These are phyloP conservation scores for Populus deltoides DNA, from an alignment of 345 rosid species.

Conservation along the genomic window DNA sequence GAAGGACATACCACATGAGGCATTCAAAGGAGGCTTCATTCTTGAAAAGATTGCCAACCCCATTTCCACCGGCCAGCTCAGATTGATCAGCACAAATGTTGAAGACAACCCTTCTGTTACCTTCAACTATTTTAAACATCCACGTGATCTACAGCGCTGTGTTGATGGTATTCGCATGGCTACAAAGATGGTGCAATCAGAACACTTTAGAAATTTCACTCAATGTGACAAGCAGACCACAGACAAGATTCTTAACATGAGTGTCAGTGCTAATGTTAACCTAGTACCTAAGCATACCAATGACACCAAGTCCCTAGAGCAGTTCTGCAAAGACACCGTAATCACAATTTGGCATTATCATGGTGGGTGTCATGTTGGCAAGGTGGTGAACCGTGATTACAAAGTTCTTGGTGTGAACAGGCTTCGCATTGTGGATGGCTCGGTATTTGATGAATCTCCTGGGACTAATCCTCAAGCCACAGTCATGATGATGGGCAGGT, in stretches of 20 bases:
- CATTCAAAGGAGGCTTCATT: slow-evolving; percentile 90
- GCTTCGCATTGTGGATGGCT: slow-evolving; percentile 85
- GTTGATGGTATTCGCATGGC: slow-evolving; percentile 65
- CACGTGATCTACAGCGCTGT: slow-evolving; percentile 63
- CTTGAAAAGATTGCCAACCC: slow-evolving; percentile 80
- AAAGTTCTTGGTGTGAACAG: slow-evolving; percentile 62
- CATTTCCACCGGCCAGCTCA: slow-evolving; percentile 65
- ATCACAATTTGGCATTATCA: slow-evolving; percentile 98
- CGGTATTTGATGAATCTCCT: slow-evolving; percentile 70
- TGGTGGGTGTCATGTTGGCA: slow-evolving; percentile 86
- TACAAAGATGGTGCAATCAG: slow-evolving; percentile 58
- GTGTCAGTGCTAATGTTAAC: slow-evolving; percentile 75
- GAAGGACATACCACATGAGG: slow-evolving; percentile 61
- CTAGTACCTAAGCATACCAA: slow-evolving; percentile 66
- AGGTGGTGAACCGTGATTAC: slow-evolving; percentile 55
- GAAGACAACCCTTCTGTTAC: slow-evolving; percentile 82
- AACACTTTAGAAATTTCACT: slow-evolving; percentile 59
- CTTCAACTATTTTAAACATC: slow-evolving; percentile 89
- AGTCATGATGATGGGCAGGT: slow-evolving; percentile 99
- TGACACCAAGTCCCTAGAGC: slow-evolving; percentile 82
- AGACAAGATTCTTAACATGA: slow-evolving; percentile 65
- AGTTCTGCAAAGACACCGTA: slow-evolving; percentile 93
- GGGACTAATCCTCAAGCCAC: slow-evolving; percentile 99
- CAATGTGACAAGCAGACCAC: slow-evolving; percentile 42
- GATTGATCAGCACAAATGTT: slow-evolving; percentile 57